Conservation (phyloP, 2,329 filamentous ascomycete species). For the Talaromyces piceae region DNA sequence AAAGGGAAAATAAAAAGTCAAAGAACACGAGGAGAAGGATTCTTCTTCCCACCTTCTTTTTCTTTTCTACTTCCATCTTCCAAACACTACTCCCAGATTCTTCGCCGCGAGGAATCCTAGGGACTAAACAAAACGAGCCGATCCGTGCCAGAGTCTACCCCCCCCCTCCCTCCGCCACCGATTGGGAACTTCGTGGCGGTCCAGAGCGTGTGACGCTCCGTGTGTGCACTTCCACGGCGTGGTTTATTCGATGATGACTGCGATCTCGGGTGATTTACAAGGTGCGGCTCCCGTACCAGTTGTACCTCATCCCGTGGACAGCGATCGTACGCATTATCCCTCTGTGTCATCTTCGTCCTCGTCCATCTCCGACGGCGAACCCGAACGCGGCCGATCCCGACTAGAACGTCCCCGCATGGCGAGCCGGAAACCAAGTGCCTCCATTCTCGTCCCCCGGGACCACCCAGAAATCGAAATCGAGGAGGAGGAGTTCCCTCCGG, state of each 20-base stretch:
- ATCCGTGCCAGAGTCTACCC: neutral
- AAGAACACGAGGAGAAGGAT: too few species aligned
- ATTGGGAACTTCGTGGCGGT: conserved; percentile 4
- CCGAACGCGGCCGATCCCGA: conserved; percentile 34
- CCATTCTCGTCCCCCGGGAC: conserved; percentile 73
- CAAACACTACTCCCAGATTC: neutral
- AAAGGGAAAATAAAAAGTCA: neutral
- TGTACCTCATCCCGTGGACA: conserved; percentile 33
- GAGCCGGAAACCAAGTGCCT: conserved; percentile 71
- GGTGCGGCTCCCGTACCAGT: conserved; percentile 32
- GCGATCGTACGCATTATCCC: conserved; percentile 32
- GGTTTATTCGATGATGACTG: conserved; percentile 23
- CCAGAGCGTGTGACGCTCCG: conserved; percentile 16
- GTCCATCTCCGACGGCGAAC: conserved; percentile 42
- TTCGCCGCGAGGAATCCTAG: neutral
- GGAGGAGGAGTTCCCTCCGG: conserved; percentile 70
- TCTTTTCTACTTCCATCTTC: too few species aligned
- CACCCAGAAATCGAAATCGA: conserved; percentile 64
- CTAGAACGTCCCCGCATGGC: conserved; percentile 59
- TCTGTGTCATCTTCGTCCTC: conserved; percentile 39
- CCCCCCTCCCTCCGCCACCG: neutral
- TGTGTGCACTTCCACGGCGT: conserved; percentile 8
- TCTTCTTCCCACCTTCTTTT: neutral
- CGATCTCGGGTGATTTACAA: conserved; percentile 27
- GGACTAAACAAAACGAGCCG: neutral